These are phyloP conservation scores for Ophiostoma novo-ulmi DNA, from an alignment of 2,329 filamentous ascomycete genomes.

Conservation along the genomic window DNA sequence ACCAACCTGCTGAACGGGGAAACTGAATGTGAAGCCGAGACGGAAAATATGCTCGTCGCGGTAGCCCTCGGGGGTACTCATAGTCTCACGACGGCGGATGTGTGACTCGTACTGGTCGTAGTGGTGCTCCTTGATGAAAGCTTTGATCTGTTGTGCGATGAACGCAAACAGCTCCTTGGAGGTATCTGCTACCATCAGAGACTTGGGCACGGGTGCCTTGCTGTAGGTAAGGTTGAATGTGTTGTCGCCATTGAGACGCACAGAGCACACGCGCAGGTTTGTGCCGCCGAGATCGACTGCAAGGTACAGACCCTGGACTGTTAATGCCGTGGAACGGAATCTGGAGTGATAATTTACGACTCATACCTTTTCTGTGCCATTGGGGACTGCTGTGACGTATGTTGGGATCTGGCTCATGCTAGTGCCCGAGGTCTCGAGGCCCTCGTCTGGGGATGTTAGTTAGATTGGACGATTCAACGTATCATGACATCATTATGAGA, in stretches of 20 bases:
- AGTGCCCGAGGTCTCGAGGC: slow-evolving; percentile 69
- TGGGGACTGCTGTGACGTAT: slow-evolving; percentile 91
- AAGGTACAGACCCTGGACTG: slow-evolving; percentile 75
- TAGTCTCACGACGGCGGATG: slow-evolving; percentile 57
- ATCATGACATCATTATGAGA: not conserved
- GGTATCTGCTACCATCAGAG: slow-evolving; percentile 85
- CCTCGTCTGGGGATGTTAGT: slow-evolving; percentile 58
- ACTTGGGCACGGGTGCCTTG: slow-evolving; percentile 84
- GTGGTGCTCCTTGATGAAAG: slow-evolving; percentile 83
- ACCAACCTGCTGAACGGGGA: slow-evolving; percentile 86
- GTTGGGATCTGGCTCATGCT: slow-evolving; percentile 94
- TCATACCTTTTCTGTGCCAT: slow-evolving; percentile 89
- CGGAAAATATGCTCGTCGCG: slow-evolving; percentile 77
- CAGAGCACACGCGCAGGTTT: slow-evolving; percentile 96
- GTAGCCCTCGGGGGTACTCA: slow-evolving; percentile 54
- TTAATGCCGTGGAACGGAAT: not conserved
- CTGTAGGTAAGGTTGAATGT: slow-evolving; percentile 91
- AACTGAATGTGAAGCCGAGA: slow-evolving; percentile 97
- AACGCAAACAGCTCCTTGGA: slow-evolving; percentile 86
- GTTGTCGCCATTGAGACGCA: slow-evolving; percentile 86
- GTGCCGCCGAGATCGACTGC: slow-evolving; percentile 97
- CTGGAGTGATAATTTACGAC: not conserved
- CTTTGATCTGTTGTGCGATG: slow-evolving; percentile 85
- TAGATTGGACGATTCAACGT: too few species aligned
- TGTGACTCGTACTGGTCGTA: slow-evolving; percentile 76